Conservation (phyloP, 768 basidiomycete genomes). For the Dacryopinax spathularia region DNA sequence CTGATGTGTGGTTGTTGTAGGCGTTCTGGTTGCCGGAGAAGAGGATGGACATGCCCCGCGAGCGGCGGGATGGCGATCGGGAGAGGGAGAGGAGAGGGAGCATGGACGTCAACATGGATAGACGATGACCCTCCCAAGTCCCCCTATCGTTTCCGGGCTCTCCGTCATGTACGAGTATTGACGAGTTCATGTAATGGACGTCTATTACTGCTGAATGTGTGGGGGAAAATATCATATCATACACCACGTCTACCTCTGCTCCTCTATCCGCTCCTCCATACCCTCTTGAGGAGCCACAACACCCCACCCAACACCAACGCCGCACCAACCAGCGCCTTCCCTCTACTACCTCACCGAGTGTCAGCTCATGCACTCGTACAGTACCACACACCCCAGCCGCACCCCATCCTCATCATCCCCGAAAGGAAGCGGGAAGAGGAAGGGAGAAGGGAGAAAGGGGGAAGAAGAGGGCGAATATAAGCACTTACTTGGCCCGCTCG, state of each 20-base stretch:
- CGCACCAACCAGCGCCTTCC: too few relatives aligned
- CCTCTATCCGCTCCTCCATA: too few relatives aligned
- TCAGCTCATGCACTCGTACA: too few relatives aligned
- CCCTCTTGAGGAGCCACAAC: too few relatives aligned
- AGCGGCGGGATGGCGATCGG: constrained; percentile 50
- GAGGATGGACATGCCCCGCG: constrained; percentile 53
- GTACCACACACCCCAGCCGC: background rate
- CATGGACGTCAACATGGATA: background rate
- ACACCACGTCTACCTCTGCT: too few relatives aligned
- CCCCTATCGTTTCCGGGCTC: too few relatives aligned
- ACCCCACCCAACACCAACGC: too few relatives aligned
- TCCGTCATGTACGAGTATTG: background rate
- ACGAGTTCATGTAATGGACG: background rate
- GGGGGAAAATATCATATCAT: too few relatives aligned
- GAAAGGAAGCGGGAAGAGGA: background rate
- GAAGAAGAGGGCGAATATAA: background rate
- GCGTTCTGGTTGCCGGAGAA: constrained; percentile 54
- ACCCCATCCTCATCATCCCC: too few relatives aligned
- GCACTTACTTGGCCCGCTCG: background rate
- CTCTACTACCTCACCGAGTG: too few relatives aligned
- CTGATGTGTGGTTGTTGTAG: constrained; percentile 21
- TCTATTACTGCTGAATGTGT: too few relatives aligned
- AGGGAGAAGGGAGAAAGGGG: background rate
- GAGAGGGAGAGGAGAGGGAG: constrained; percentile 38
- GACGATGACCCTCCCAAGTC: too few relatives aligned